Evolutionary conservation across 331 rosid species (phyloP).

Genomic region (Cydonia oblonga): DNA sequence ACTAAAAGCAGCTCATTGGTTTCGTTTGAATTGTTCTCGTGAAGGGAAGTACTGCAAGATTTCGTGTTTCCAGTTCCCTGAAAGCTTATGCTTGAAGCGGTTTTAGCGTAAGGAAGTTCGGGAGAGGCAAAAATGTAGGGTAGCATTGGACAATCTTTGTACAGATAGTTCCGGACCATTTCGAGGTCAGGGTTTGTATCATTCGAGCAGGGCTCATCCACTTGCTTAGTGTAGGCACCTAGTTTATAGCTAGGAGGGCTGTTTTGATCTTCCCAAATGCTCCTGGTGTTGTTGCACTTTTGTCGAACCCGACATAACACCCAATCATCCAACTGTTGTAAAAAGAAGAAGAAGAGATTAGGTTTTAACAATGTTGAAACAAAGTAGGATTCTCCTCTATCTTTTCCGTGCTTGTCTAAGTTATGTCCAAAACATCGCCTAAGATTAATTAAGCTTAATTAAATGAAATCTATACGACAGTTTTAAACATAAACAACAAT

Average conservation of each 20-base stretch:
- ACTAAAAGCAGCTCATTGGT: conserved; percentile 6
- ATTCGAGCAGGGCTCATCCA: conserved; percentile 10
- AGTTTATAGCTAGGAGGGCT: conserved; percentile 19
- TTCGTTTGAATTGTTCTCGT: conserved; percentile 14
- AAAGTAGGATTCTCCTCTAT: neutral
- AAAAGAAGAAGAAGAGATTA: neutral
- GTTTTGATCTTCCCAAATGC: conserved; percentile 32
- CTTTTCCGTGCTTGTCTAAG: neutral
- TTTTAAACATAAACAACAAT: neutral
- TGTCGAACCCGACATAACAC: conserved; percentile 53
- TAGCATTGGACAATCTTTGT: conserved; percentile 47
- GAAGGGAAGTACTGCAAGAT: conserved; percentile 3
- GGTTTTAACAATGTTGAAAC: neutral
- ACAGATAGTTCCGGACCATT: conserved; percentile 19
- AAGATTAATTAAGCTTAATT: neutral
- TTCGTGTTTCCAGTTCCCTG: conserved; percentile 5
- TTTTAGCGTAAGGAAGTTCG: conserved; percentile 12
- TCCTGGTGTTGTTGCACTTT: conserved; percentile 28
- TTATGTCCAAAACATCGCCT: no score
- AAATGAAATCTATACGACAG: neutral
- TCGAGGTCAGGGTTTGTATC: conserved; percentile 26
- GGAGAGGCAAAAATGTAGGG: conserved; percentile 49
- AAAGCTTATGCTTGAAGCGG: conserved; percentile 26
- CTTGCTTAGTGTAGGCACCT: conserved; percentile 15
- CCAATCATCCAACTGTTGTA: conserved; percentile 60